phyloP scores from a whole-genome alignment of 257 asterid species.

The Nicotiana undulata region DNA sequence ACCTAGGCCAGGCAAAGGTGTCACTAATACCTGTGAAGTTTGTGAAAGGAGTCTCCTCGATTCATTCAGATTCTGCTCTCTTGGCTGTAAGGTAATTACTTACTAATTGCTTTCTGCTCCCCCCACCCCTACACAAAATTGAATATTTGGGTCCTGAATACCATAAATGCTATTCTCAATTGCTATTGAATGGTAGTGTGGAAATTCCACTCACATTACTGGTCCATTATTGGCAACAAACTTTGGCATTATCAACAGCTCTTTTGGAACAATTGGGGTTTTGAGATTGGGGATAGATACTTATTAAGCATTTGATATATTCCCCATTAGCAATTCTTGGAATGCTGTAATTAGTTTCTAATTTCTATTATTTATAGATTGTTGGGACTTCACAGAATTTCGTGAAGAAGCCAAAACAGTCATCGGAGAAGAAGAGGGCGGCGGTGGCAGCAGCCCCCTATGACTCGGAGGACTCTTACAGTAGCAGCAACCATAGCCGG shows the following conservation, averaged over 20 bases:
- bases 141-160: neutral
- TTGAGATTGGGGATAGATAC: neutral
- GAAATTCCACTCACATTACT: neutral
- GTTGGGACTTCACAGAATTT: slow-evolving; percentile 61
- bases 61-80: slow-evolving; percentile 80
- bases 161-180: neutral
- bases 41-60: slow-evolving; percentile 82
- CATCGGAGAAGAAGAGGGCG: slow-evolving; percentile 26
- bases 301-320: neutral
- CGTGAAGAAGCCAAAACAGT: slow-evolving; percentile 25
- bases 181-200: neutral
- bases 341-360: neutral
- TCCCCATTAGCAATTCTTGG: neutral
- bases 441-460: neutral
- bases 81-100: slow-evolving; percentile 70
- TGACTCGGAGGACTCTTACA: slow-evolving; percentile 59
- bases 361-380: slow-evolving; percentile 34
- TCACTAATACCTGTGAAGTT: slow-evolving; percentile 71
- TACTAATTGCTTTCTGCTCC: neutral
- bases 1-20: slow-evolving; percentile 88
- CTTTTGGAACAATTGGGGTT: neutral
- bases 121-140: neutral
- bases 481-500: slow-evolving; percentile 46
- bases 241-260: neutral
- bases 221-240: slow-evolving; percentile 2